A percentile compares a stretch with the other conserved stretches of the same genome.
Evolutionary conservation across 768 basidiomycete species (phyloP).

Genomic region (Dendrothele bispora): DNA sequence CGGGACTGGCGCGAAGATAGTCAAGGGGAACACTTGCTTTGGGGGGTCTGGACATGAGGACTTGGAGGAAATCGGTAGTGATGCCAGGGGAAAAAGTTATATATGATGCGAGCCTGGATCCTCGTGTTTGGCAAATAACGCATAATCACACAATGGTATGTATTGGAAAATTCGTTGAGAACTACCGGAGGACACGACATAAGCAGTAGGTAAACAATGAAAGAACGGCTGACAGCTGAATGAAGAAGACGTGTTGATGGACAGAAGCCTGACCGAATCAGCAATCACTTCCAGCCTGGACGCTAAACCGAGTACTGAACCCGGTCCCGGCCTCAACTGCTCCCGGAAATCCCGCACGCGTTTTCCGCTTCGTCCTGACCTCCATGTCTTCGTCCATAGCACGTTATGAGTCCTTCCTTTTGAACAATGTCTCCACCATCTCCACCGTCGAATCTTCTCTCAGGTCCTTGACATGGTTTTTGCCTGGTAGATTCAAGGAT

Average conservation of each 20-base stretch:
- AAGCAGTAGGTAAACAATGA: neutral
- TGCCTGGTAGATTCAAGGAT: constrained; percentile 96
- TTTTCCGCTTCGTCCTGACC: constrained; percentile 4
- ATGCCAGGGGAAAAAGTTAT: constrained; percentile 14
- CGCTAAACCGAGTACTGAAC: no score
- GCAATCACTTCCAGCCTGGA: no score
- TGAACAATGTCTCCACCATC: constrained; percentile 84
- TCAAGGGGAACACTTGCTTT: constrained; percentile 36
- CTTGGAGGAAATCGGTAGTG: constrained; percentile 9
- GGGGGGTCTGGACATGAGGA: constrained; percentile 11
- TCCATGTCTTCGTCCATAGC: constrained; percentile 64
- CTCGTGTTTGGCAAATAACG: constrained; percentile 7
- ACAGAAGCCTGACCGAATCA: neutral
- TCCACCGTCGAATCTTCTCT: constrained; percentile 87
- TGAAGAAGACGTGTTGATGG: neutral
- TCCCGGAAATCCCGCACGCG: neutral
- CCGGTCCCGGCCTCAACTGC: neutral
- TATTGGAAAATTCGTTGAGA: neutral
- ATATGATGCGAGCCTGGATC: neutral
- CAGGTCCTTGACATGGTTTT: constrained; percentile 90
- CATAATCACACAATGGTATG: constrained; percentile 1
- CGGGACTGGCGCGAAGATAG: constrained; percentile 61
- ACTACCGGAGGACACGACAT: neutral
- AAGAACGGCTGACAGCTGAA: neutral
- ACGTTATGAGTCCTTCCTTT: constrained; percentile 79